Evolutionary conservation across 441 rosid species (phyloP).

Genomic region (Erysimum cheiri): DNA sequence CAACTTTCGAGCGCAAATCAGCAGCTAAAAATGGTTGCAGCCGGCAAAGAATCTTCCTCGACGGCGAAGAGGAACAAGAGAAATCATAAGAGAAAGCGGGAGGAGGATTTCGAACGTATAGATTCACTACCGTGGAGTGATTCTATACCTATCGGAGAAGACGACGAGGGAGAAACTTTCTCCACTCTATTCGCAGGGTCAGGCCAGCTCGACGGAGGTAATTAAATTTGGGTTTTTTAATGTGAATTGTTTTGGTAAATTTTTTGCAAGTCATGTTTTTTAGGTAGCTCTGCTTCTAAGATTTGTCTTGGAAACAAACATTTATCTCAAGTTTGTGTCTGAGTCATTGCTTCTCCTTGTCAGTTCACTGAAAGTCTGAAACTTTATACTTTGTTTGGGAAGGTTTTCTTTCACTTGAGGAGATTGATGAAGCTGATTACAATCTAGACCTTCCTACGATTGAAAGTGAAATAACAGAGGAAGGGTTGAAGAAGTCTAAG

Average conservation of each 20-base stretch:
- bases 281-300: not conserved
- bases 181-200: conserved; percentile 67
- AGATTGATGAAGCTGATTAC: conserved; percentile 82
- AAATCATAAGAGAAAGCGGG: conserved; percentile 57
- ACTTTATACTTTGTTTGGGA: conserved; percentile 11
- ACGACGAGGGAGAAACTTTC: conserved; percentile 55
- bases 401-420: conserved; percentile 95
- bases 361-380: conserved; percentile 14
- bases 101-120: conserved; percentile 54
- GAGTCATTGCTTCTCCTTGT: conserved; percentile 1
- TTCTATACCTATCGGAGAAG: conserved; percentile 56
- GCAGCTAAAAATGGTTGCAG: not conserved
- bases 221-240: not conserved
- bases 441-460: conserved; percentile 51
- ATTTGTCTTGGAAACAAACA: not conserved
- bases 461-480: conserved; percentile 44
- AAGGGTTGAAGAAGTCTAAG: conserved; percentile 42
- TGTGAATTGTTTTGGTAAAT: not conserved
- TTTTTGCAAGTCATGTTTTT: not conserved
- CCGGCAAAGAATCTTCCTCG: conserved; percentile 29
- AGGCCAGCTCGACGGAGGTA: conserved; percentile 90
- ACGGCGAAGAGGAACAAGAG: conserved; percentile 39
- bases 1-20: not conserved
- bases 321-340: conserved; percentile 5
- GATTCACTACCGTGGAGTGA: conserved; percentile 71